These are phyloP conservation scores for Gigaspora rosea DNA, from an alignment of 192 early-diverging fungal genomes.

Conservation along the genomic window DNA sequence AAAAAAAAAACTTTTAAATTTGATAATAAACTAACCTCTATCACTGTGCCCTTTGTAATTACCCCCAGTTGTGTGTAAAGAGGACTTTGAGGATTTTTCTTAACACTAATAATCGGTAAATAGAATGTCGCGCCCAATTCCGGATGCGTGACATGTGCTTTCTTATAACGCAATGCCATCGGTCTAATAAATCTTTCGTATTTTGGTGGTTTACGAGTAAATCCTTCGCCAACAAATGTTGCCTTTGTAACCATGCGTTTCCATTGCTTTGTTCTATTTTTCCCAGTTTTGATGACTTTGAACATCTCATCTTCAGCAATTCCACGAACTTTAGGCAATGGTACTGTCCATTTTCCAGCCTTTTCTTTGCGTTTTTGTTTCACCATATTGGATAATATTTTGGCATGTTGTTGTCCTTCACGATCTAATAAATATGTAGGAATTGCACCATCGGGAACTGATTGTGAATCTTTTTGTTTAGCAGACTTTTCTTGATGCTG, in stretches of 20 bases:
- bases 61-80: conserved; percentile 97
- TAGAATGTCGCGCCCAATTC: conserved; percentile 97
- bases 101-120: conserved; percentile 95
- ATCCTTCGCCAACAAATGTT: conserved; percentile 98
- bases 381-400: conserved; percentile 98
- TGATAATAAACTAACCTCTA: conserved; percentile 63
- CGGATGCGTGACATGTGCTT: conserved; percentile 98
- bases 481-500: conserved; percentile 97
- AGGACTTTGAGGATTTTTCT: conserved; percentile 97
- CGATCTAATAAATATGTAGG: conserved; percentile 98
- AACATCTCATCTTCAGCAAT: conserved; percentile 99
- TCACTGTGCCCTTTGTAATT: conserved; percentile 96
- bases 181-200: conserved; percentile 98
- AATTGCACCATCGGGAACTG: conserved; percentile 93
- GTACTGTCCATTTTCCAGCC: conserved; percentile 97
- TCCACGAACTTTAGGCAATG: conserved; percentile 96
- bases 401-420: conserved; percentile 95
- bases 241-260: conserved; percentile 99
- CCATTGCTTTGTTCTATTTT: conserved; percentile 94
- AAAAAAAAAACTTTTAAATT: background rate
- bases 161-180: conserved; percentile 97
- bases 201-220: conserved; percentile 99
- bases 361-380: conserved; percentile 99
- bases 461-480: conserved; percentile 90
- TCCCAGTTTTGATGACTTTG: conserved; percentile 95